phyloP scores from a whole-genome alignment of 2,329 filamentous ascomycete species.

The Cytospora piceicola region DNA sequence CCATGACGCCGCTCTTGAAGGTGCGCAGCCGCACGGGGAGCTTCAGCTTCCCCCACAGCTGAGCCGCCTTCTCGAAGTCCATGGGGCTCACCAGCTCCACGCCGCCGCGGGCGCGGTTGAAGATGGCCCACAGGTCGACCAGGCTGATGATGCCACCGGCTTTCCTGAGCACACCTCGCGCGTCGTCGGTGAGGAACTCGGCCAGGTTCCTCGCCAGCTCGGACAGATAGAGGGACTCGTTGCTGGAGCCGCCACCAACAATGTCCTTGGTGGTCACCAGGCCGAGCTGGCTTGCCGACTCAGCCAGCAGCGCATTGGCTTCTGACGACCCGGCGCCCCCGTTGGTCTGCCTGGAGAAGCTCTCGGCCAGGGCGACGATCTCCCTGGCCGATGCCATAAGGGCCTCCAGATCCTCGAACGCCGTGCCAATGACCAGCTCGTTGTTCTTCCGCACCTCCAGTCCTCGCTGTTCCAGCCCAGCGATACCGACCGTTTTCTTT shows the following conservation, averaged over 20 bases:
- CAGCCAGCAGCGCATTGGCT: slow-evolving; percentile 74
- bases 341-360: slow-evolving; percentile 72
- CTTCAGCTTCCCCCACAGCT: slow-evolving; percentile 84
- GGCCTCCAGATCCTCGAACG: slow-evolving; percentile 94
- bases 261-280: slow-evolving; percentile 96
- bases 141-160: slow-evolving; percentile 88
- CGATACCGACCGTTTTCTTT: slow-evolving; percentile 78
- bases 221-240: slow-evolving; percentile 86
- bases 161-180: slow-evolving; percentile 73
- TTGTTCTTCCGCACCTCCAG: slow-evolving; percentile 89
- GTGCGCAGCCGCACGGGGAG: slow-evolving; percentile 84
- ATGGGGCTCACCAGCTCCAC: slow-evolving; percentile 91
- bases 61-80: slow-evolving; percentile 89
- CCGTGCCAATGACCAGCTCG: slow-evolving; percentile 86
- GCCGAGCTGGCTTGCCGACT: slow-evolving; percentile 82
- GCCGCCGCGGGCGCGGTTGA: slow-evolving; percentile 89
- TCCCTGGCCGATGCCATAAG: slow-evolving; percentile 98
- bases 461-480: slow-evolving; percentile 85
- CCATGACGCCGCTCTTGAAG: slow-evolving; percentile 92
- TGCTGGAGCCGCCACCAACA: slow-evolving; percentile 69
- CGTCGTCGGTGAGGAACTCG: slow-evolving; percentile 87
- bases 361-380: slow-evolving; percentile 89
- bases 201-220: slow-evolving; percentile 83
- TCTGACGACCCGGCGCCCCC: slow-evolving; percentile 66
- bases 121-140: slow-evolving; percentile 91